Percentiles rank a stretch among this genome's conserved stretches.
These are phyloP conservation scores for Exophiala alcalophila DNA, from an alignment of 2,329 filamentous ascomycete species.

Conservation along the genomic window DNA sequence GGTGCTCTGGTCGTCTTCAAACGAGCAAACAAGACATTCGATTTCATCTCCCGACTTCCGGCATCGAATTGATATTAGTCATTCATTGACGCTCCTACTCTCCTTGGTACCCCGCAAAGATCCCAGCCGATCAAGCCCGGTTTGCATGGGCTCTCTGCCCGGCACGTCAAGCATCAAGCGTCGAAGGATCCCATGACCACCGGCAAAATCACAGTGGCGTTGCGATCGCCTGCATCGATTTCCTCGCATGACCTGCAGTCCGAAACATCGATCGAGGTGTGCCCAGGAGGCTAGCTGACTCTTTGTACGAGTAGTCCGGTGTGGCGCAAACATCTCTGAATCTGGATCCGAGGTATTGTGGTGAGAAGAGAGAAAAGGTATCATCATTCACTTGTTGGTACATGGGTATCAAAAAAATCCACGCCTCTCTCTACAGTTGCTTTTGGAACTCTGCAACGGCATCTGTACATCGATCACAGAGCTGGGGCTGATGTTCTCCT, in stretches of 20 bases:
- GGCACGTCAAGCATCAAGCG: conserved; percentile 7
- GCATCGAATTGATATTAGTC: conserved; percentile 10
- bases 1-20: too few species aligned
- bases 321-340: too few species aligned
- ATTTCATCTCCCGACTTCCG: too few species aligned
- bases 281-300: too few species aligned
- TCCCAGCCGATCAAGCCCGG: too few species aligned
- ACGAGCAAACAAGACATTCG: neutral
- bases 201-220: conserved; percentile 6
- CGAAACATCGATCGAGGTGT: too few species aligned
- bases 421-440: neutral
- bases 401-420: conserved; percentile 14
- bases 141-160: too few species aligned
- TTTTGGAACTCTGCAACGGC: conserved; percentile 19
- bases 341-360: neutral
- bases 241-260: neutral
- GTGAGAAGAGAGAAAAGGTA: neutral
- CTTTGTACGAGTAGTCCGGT: too few species aligned
- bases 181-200: conserved; percentile 17
- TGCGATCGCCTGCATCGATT: conserved; percentile 8
- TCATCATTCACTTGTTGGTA: conserved; percentile 17
- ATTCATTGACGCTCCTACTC: conserved; percentile 3
- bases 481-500: conserved; percentile 4
- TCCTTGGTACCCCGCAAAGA: too few species aligned
- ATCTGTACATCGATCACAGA: conserved; percentile 24